These are phyloP conservation scores for Xylariaceae sp. DNA, from an alignment of 2,329 filamentous ascomycete species.

Conservation along the genomic window DNA sequence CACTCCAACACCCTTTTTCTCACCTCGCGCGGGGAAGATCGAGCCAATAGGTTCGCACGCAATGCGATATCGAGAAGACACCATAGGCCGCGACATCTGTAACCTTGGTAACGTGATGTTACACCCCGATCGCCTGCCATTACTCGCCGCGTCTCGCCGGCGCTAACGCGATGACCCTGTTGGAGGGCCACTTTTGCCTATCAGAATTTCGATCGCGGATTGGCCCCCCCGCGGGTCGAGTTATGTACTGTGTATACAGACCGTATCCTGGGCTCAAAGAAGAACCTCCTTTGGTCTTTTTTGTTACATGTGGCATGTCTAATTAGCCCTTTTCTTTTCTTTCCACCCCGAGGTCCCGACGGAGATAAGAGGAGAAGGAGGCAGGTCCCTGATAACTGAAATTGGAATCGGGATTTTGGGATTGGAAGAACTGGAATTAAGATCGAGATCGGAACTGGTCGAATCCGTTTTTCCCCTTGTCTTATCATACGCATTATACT, in stretches of 20 bases:
- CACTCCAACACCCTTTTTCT: not conserved
- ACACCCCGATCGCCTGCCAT: slow-evolving; percentile 15
- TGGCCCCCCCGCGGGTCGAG: slow-evolving; percentile 3
- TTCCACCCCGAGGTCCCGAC: not conserved
- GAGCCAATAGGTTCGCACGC: not conserved
- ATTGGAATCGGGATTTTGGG: not conserved
- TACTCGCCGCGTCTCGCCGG: slow-evolving; percentile 6
- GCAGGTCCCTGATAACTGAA: not conserved
- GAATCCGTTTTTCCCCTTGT: not conserved
- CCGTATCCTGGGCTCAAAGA: not conserved
- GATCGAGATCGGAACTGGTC: not conserved
- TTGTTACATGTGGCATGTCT: not conserved
- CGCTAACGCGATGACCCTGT: slow-evolving; percentile 10
- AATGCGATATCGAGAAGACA: slow-evolving; percentile 14
- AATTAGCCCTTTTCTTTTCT: not conserved
- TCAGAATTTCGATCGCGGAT: not conserved
- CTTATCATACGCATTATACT: not conserved
- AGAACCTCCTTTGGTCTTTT: not conserved
- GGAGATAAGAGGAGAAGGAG: not conserved
- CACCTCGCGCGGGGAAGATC: not conserved
- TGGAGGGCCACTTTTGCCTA: slow-evolving; percentile 1
- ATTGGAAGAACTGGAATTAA: not conserved
- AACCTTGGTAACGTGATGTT: slow-evolving; percentile 19
- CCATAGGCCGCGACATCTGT: slow-evolving; percentile 15
- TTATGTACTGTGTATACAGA: not conserved